phyloP scores from a whole-genome alignment of 2,329 filamentous ascomycete species.

The Verticillium tricorpus region DNA sequence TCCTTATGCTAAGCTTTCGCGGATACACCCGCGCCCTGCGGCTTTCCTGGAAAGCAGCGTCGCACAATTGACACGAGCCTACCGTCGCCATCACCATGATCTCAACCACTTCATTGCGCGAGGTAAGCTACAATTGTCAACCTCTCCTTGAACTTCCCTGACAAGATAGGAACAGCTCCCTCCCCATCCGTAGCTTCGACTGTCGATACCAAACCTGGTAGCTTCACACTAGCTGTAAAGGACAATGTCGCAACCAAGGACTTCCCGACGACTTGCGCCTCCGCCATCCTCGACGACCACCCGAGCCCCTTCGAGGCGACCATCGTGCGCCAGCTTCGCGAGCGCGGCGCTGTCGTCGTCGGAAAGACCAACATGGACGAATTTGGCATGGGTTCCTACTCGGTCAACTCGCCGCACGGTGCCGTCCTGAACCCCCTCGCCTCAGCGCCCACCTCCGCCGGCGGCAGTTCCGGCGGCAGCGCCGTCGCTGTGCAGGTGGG shows the following conservation, averaged over 20 bases:
- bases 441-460: conserved; percentile 55
- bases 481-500: conserved; percentile 64
- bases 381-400: conserved; percentile 92
- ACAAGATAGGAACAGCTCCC: neutral
- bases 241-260: conserved; percentile 69
- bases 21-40: conserved; percentile 4
- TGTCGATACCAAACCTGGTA: neutral
- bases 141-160: neutral
- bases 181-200: neutral
- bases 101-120: conserved; percentile 12
- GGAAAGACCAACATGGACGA: conserved; percentile 94
- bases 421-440: conserved; percentile 50
- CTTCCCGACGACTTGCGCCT: conserved; percentile 79
- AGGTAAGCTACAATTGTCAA: neutral
- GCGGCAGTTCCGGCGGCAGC: conserved; percentile 91
- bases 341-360: conserved; percentile 57
- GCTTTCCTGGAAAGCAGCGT: neutral
- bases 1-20: conserved; percentile 11
- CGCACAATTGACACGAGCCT: neutral
- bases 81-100: conserved; percentile 1
- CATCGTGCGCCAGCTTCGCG: conserved; percentile 64
- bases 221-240: conserved; percentile 59
- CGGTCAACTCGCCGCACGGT: conserved; percentile 64
- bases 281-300: conserved; percentile 66
- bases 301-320: conserved; percentile 77